phyloP scores from a whole-genome alignment of 371 early-diverging fungal genomes.

The Mortierella sp. region DNA sequence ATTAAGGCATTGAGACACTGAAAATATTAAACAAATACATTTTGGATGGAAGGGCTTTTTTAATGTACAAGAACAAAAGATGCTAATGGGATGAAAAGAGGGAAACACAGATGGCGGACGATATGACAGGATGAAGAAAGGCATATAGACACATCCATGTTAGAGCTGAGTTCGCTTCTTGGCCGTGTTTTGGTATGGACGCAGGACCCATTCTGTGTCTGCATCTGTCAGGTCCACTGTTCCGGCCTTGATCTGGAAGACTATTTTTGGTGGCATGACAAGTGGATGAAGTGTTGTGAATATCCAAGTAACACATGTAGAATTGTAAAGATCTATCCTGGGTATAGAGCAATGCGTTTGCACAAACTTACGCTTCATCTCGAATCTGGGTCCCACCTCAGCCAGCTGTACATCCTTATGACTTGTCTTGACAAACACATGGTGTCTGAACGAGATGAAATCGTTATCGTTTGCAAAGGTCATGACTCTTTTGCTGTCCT shows the following conservation, averaged over 20 bases:
- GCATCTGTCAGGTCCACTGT: conserved; percentile 96
- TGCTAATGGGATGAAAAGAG: background rate
- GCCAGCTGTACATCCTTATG: conserved; percentile 92
- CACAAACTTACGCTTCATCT: conserved; percentile 85
- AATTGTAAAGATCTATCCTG: too few species aligned
- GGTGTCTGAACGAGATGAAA: conserved; percentile 98
- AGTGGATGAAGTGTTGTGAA: too few species aligned
- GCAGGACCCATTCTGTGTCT: conserved; percentile 97
- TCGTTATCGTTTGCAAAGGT: conserved; percentile 97
- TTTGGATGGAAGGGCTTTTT: too few species aligned
- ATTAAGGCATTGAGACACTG: too few species aligned
- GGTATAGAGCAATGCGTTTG: background rate
- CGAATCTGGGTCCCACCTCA: conserved; percentile 98
- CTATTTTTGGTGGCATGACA: conserved; percentile 48
- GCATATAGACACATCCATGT: conserved; percentile 3
- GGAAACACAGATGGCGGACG: too few species aligned
- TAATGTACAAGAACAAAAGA: background rate
- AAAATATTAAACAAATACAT: too few species aligned
- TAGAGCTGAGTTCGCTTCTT: conserved; percentile 88
- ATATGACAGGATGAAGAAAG: background rate
- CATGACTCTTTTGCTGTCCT: conserved; percentile 95
- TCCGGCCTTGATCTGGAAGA: conserved; percentile 94
- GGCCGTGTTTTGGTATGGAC: conserved; percentile 96
- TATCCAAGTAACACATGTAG: too few species aligned
- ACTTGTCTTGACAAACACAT: conserved; percentile 90